phyloP scores from a whole-genome alignment of 2,329 filamentous ascomycete genomes.

The Emmonsia crescens region DNA sequence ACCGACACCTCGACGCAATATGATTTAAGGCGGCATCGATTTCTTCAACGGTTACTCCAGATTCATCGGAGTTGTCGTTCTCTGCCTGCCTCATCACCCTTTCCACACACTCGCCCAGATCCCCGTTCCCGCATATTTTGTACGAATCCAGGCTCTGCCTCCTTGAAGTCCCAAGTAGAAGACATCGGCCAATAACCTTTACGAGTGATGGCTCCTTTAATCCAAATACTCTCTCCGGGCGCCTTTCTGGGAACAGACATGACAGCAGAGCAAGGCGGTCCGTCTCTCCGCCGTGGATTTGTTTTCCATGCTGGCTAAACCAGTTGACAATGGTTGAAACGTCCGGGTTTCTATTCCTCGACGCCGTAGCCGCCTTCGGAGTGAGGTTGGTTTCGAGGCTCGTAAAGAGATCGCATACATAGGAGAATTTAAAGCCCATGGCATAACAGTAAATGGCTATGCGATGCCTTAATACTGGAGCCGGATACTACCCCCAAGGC shows the following conservation, averaged over 20 bases:
- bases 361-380: constrained; percentile 23
- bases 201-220: constrained; percentile 53
- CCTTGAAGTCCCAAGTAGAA: constrained; percentile 55
- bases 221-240: constrained; percentile 67
- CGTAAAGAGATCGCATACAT: constrained; percentile 64
- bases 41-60: constrained; percentile 56
- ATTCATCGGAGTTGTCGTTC: constrained; percentile 26
- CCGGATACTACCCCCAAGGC: background rate
- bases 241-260: constrained; percentile 61
- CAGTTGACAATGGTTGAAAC: constrained; percentile 49
- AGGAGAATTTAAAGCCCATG: constrained; percentile 49
- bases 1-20: constrained; percentile 57
- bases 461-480: background rate
- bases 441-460: constrained; percentile 6
- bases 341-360: constrained; percentile 22
- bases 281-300: constrained; percentile 47
- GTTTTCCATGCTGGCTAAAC: constrained; percentile 54
- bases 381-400: constrained; percentile 45
- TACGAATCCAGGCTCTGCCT: constrained; percentile 53
- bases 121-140: constrained; percentile 47
- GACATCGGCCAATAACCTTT: constrained; percentile 54
- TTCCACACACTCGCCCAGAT: constrained; percentile 63
- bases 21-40: constrained; percentile 56
- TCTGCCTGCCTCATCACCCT: constrained; percentile 51
- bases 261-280: constrained; percentile 58